Conservation (phyloP, 495 filamentous ascomycete species). For the Sabuloglossum arenarium region DNA sequence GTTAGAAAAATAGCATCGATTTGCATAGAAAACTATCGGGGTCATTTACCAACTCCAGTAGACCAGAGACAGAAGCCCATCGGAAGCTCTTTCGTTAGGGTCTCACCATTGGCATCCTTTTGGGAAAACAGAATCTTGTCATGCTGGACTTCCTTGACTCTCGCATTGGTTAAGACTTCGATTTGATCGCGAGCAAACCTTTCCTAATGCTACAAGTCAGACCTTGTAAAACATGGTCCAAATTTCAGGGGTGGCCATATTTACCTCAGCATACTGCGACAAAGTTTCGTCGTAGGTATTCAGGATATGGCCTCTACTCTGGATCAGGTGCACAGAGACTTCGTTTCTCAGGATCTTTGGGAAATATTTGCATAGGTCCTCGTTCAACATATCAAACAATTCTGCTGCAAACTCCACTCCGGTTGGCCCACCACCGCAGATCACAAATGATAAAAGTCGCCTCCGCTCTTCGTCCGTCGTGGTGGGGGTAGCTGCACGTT, state of each 20-base stretch:
- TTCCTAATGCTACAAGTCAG: conserved; percentile 16
- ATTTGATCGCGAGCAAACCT: conserved; percentile 81
- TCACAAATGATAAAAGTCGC: conserved; percentile 78
- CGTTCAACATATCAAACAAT: conserved; percentile 87
- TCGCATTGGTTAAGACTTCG: conserved; percentile 72
- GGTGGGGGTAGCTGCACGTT: conserved; percentile 80
- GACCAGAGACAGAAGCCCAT: conserved; percentile 98
- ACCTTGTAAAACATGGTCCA: neutral
- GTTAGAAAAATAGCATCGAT: neutral
- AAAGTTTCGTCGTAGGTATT: conserved; percentile 97
- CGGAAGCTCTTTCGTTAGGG: conserved; percentile 75
- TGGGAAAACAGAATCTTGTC: conserved; percentile 83
- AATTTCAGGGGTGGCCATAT: neutral
- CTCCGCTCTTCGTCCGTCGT: conserved; percentile 75
- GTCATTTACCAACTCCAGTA: conserved; percentile 51
- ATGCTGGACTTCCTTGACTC: conserved; percentile 68
- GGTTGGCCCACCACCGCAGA: conserved; percentile 89
- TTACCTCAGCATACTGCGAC: conserved; percentile 71
- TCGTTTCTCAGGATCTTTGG: conserved; percentile 84
- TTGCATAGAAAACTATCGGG: conserved; percentile 1
- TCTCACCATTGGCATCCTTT: conserved; percentile 44
- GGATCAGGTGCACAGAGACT: conserved; percentile 92
- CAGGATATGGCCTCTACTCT: conserved; percentile 79
- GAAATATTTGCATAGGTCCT: conserved; percentile 69
- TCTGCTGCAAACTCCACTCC: conserved; percentile 97